Conservation (phyloP, 305 asterid species). For the Vinca major region DNA sequence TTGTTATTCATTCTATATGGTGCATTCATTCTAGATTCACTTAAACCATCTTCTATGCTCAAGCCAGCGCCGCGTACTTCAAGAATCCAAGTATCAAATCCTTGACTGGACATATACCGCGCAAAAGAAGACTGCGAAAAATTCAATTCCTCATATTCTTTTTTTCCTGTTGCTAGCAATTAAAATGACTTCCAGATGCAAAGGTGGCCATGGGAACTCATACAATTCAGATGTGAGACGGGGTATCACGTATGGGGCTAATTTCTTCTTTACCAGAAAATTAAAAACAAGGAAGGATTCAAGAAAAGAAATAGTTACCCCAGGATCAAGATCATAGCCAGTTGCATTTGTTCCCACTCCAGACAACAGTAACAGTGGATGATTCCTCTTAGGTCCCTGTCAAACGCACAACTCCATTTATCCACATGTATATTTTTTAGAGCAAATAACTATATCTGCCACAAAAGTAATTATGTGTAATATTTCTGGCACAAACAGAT, state of each 20-base stretch:
- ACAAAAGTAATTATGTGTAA: too few species aligned
- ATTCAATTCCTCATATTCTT: background rate
- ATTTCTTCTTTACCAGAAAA: background rate
- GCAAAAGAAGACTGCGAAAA: constrained; percentile 81
- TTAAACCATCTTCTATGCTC: constrained; percentile 27
- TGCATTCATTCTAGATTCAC: constrained; percentile 24
- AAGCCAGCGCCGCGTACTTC: constrained; percentile 95
- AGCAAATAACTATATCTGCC: too few species aligned
- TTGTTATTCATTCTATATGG: constrained; percentile 25
- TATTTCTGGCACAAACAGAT: too few species aligned
- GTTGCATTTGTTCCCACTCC: constrained; percentile 94
- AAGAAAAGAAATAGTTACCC: constrained; percentile 34
- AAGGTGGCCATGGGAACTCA: too few species aligned
- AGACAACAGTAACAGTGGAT: constrained; percentile 75
- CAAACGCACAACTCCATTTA: background rate
- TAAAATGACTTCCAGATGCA: background rate
- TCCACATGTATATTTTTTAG: background rate
- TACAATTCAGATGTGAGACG: too few species aligned
- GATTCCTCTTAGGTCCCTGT: constrained; percentile 75
- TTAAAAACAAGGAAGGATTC: constrained; percentile 4
- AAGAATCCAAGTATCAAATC: constrained; percentile 92
- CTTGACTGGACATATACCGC: constrained; percentile 89
- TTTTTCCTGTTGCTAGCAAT: background rate
- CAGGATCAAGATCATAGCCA: constrained; percentile 88
- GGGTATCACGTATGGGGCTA: background rate